Evolutionary conservation across 805 yeast species (phyloP).

Genomic region (Saturnispora saitoi): DNA sequence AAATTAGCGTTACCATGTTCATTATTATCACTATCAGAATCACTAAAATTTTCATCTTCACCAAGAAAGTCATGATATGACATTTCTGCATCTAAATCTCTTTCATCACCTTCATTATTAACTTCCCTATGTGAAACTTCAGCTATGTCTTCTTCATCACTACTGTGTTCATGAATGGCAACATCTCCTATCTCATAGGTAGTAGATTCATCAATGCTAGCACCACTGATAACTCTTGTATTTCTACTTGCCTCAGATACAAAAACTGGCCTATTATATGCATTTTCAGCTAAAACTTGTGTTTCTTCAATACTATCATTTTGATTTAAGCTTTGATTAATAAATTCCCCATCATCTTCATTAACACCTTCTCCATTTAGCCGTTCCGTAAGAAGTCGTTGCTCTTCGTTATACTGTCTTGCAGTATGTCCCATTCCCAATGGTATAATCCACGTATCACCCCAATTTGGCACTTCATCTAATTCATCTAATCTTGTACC

Average conservation of each 20-base stretch:
- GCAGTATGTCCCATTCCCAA: slow-evolving; percentile 43
- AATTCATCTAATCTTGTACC: slow-evolving; percentile 10
- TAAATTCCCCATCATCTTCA: slow-evolving; percentile 22
- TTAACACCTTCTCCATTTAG: neutral
- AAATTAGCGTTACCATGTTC: neutral
- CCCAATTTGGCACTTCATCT: slow-evolving; percentile 10
- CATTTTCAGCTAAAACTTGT: slow-evolving; percentile 18
- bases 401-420: slow-evolving; percentile 26
- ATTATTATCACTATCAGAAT: slow-evolving; percentile 8
- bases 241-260: slow-evolving; percentile 11
- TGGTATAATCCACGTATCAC: slow-evolving; percentile 34
- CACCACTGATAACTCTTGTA: slow-evolving; percentile 13
- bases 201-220: slow-evolving; percentile 15
- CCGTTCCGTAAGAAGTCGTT: slow-evolving; percentile 6
- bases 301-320: slow-evolving; percentile 8
- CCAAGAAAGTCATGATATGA: slow-evolving; percentile 34
- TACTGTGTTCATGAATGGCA: slow-evolving; percentile 5
- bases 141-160: neutral
- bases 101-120: slow-evolving; percentile 9
- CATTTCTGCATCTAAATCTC: slow-evolving; percentile 40
- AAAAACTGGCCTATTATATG: slow-evolving; percentile 8
- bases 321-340: slow-evolving; percentile 19
- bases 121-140: neutral
- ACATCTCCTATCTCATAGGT: slow-evolving; percentile 7
- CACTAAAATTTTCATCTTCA: slow-evolving; percentile 10